phyloP scores from a whole-genome alignment of 805 yeast genomes.

The Jamesozyma piceae region DNA sequence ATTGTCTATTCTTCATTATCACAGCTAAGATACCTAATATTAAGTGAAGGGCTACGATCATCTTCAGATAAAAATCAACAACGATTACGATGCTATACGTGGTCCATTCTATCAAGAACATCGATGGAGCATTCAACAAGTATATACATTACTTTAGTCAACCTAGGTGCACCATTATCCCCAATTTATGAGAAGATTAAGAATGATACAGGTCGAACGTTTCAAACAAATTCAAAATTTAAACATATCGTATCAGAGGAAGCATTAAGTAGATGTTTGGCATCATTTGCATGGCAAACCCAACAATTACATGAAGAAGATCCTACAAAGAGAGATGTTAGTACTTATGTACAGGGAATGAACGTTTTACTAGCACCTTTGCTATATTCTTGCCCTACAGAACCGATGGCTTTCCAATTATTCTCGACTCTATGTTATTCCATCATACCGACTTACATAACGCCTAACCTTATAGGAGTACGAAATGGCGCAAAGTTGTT shows the following conservation, averaged over 20 bases:
- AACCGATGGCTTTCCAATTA: constrained; percentile 75
- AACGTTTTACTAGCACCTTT: constrained; percentile 81
- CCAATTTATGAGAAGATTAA: constrained; percentile 53
- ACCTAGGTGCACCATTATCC: constrained; percentile 48
- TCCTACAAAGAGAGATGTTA: constrained; percentile 6
- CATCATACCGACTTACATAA: constrained; percentile 69
- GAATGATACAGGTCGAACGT: constrained; percentile 79
- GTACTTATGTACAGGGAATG: constrained; percentile 80
- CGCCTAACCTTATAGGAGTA: constrained; percentile 71
- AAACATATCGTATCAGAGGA: constrained; percentile 60
- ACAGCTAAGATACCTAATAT: constrained; percentile 20
- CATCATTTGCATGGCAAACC: constrained; percentile 54
- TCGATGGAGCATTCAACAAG: constrained; percentile 46
- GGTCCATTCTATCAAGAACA: constrained; percentile 68
- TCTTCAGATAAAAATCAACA: constrained; percentile 9
- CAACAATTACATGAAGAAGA: constrained; percentile 9
- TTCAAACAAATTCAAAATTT: constrained; percentile 63
- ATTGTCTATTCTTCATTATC: constrained; percentile 22
- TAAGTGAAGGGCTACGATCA: constrained; percentile 15
- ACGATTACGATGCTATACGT: constrained; percentile 50
- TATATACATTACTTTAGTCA: constrained; percentile 44
- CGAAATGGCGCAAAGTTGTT: constrained; percentile 64
- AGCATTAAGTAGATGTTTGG: constrained; percentile 55
- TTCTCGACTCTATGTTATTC: constrained; percentile 51
- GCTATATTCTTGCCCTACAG: constrained; percentile 63